Conservation (phyloP, 306 rosid genomes). For the Prunus kanzakura region DNA sequence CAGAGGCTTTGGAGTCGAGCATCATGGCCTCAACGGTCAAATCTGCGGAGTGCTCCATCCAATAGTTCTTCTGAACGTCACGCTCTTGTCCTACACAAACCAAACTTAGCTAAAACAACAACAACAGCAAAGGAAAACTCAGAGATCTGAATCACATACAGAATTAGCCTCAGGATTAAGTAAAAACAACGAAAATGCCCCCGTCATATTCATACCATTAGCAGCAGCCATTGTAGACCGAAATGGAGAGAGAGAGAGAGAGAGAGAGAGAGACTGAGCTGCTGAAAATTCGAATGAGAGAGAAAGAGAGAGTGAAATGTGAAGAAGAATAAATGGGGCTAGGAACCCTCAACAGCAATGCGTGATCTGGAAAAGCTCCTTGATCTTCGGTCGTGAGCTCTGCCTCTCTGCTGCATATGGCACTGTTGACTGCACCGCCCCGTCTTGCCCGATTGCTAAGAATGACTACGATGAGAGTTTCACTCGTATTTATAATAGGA, state of each 20-base stretch:
- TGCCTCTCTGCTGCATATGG: slow-evolving; percentile 72
- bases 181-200: background rate
- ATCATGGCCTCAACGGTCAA: slow-evolving; percentile 86
- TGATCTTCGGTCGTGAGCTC: slow-evolving; percentile 62
- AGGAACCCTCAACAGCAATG: slow-evolving; percentile 73
- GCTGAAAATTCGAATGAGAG: background rate
- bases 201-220: slow-evolving; percentile 3
- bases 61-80: slow-evolving; percentile 63
- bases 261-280: background rate
- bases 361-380: slow-evolving; percentile 87
- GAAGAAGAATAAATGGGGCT: background rate
- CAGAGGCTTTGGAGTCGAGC: slow-evolving; percentile 92
- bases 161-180: background rate
- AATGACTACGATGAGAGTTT: background rate
- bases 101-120: background rate
- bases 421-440: background rate
- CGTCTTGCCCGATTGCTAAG: background rate
- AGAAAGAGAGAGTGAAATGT: background rate
- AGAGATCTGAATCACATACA: background rate
- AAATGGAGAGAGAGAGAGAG: background rate
- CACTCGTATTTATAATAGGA: background rate
- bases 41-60: slow-evolving; percentile 68
- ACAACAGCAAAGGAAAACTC: background rate
- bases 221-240: slow-evolving; percentile 26
- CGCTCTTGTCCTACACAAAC: slow-evolving; percentile 52